phyloP scores from a whole-genome alignment of 208 protist genomes.

The Balamuthia mandrillaris region DNA sequence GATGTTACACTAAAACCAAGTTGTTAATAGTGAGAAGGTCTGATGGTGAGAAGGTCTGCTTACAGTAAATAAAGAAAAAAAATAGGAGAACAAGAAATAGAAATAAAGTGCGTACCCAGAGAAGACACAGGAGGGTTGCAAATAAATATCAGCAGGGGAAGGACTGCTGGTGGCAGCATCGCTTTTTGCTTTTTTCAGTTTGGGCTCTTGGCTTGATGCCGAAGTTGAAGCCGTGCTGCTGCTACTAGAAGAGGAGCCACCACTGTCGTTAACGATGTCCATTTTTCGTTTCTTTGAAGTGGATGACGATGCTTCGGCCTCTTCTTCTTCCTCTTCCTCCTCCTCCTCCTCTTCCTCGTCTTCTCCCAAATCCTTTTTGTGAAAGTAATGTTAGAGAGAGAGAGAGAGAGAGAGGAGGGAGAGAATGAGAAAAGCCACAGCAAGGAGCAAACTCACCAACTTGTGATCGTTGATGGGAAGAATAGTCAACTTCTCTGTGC shows the following conservation, averaged over 20 bases:
- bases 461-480: no score
- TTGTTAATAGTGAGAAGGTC: neutral
- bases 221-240: neutral
- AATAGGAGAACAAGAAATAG: no score
- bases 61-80: slow-evolving; percentile 24
- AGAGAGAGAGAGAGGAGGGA: slow-evolving; percentile 33
- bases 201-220: neutral
- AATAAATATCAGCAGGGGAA: no score
- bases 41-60: neutral
- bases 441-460: no score
- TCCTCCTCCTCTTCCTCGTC: neutral
- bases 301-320: neutral
- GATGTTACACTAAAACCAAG: slow-evolving; percentile 30
- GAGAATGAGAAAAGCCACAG: neutral
- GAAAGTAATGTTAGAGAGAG: slow-evolving; percentile 35
- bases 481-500: neutral
- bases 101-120: no score
- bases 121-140: no score
- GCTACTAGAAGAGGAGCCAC: neutral
- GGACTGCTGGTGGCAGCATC: no score
- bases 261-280: neutral
- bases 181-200: no score
- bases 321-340: neutral
- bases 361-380: neutral
- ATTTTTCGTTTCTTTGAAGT: no score